Evolutionary conservation across 345 rosid genomes (phyloP).

Genomic region (Fremontodendron californicum): DNA sequence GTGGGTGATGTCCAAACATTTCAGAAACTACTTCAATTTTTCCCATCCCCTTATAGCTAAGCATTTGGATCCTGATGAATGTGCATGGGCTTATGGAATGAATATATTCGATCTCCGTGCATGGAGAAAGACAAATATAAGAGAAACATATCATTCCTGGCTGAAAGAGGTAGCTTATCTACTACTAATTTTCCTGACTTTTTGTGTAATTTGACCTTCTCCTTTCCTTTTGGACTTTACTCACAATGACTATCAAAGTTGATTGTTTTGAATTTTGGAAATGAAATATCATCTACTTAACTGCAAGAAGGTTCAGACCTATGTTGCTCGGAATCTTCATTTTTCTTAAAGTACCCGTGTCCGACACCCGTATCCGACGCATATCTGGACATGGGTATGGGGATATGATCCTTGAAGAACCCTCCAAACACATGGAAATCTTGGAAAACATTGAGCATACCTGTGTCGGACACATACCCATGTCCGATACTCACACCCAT

Average conservation of each 20-base stretch:
- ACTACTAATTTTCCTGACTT: not conserved
- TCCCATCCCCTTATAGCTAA: slow-evolving; percentile 89
- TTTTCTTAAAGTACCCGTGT: no score
- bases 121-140: slow-evolving; percentile 84
- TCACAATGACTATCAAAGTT: no score
- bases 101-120: slow-evolving; percentile 84
- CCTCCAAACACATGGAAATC: no score
- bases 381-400: no score
- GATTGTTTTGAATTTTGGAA: slow-evolving; percentile 3
- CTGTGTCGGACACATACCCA: no score
- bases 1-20: slow-evolving; percentile 98
- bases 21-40: slow-evolving; percentile 97
- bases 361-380: no score
- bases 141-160: slow-evolving; percentile 96
- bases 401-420: no score
- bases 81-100: slow-evolving; percentile 99
- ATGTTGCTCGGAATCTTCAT: no score
- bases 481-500: no score
- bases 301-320: not conserved
- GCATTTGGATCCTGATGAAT: slow-evolving; percentile 83
- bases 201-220: not conserved
- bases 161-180: slow-evolving; percentile 67
- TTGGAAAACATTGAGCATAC: no score
- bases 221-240: no score
- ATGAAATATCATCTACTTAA: not conserved